phyloP scores from a whole-genome alignment of 352 stramenopile genomes.

The Globisporangium paroecandrum region DNA sequence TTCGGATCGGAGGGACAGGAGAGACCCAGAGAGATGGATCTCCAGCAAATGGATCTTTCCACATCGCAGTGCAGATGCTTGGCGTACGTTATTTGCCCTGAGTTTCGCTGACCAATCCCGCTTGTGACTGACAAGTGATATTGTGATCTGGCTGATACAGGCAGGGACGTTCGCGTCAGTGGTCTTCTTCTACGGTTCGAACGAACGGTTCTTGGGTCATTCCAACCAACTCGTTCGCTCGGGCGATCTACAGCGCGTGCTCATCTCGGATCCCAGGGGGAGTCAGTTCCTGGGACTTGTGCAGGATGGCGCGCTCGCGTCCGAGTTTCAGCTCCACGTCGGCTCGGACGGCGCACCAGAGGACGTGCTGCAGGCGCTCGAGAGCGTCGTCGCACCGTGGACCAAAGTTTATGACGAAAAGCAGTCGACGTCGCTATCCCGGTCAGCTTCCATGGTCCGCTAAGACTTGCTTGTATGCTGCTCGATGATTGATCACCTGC shows the following conservation, averaged over 20 bases:
- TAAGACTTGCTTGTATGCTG: background rate
- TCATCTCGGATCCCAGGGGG: slow-evolving; percentile 25
- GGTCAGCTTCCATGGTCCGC: background rate
- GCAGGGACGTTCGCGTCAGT: slow-evolving; percentile 21
- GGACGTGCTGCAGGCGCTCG: slow-evolving; percentile 24
- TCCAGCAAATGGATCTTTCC: background rate
- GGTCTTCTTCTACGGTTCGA: slow-evolving; percentile 21
- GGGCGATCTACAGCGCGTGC: slow-evolving; percentile 26
- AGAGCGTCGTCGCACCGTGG: slow-evolving; percentile 18
- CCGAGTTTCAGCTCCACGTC: slow-evolving; percentile 36
- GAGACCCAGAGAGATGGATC: slow-evolving; percentile 5
- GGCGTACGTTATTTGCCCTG: slow-evolving; percentile 21
- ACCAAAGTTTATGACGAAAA: slow-evolving; percentile 5
- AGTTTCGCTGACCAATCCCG: background rate
- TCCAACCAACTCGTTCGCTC: slow-evolving; percentile 19
- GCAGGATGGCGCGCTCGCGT: slow-evolving; percentile 20
- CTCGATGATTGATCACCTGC: background rate
- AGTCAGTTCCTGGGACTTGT: slow-evolving; percentile 27
- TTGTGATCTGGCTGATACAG: slow-evolving; percentile 5
- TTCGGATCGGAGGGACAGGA: slow-evolving; percentile 1
- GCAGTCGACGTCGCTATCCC: background rate
- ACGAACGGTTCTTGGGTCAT: slow-evolving; percentile 7
- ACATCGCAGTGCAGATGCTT: slow-evolving; percentile 40
- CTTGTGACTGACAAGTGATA: background rate
- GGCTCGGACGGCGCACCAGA: slow-evolving; percentile 30